These are phyloP conservation scores for Pythium coloratum DNA, from an alignment of 352 stramenopile genomes.

Conservation along the genomic window DNA sequence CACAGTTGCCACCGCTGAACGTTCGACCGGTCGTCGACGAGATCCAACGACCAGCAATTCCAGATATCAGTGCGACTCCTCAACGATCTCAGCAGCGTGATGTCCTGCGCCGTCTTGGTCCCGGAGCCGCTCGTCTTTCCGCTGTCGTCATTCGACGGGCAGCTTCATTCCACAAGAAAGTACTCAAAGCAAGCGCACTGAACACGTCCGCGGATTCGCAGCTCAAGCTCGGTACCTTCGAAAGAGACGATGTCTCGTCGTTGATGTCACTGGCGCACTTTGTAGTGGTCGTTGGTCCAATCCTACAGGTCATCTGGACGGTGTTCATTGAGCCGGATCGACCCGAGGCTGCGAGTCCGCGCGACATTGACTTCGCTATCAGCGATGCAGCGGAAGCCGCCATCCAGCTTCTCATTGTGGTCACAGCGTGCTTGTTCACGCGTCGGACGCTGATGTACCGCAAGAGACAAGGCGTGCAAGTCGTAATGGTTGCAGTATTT, in stretches of 20 bases:
- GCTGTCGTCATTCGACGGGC: conserved; percentile 5
- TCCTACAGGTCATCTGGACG: conserved; percentile 20
- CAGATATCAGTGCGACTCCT: no score
- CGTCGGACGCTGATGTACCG: conserved; percentile 15
- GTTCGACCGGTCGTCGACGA: neutral
- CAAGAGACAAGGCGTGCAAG: conserved; percentile 30
- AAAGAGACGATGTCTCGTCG: conserved; percentile 25
- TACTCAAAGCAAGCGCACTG: conserved; percentile 30
- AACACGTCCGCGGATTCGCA: conserved; percentile 17
- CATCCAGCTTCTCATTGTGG: conserved; percentile 26
- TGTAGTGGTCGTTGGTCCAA: conserved; percentile 14
- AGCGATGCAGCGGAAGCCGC: conserved; percentile 9
- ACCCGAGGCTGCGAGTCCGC: neutral
- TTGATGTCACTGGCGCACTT: conserved; percentile 24
- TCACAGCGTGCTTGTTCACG: conserved; percentile 21
- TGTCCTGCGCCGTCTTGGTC: neutral
- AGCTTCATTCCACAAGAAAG: conserved; percentile 32
- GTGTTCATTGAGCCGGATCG: conserved; percentile 21
- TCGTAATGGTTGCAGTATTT: conserved; percentile 23
- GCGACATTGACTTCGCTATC: conserved; percentile 2
- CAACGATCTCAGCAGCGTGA: neutral
- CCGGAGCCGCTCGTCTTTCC: conserved; percentile 6
- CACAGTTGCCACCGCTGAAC: neutral
- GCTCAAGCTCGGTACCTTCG: conserved; percentile 32
- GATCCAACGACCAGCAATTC: neutral